Percentiles rank a stretch among this genome's conserved stretches.
These are phyloP conservation scores for Fusarium sambucinum DNA, from an alignment of 2,329 filamentous ascomycete species.

Conservation along the genomic window DNA sequence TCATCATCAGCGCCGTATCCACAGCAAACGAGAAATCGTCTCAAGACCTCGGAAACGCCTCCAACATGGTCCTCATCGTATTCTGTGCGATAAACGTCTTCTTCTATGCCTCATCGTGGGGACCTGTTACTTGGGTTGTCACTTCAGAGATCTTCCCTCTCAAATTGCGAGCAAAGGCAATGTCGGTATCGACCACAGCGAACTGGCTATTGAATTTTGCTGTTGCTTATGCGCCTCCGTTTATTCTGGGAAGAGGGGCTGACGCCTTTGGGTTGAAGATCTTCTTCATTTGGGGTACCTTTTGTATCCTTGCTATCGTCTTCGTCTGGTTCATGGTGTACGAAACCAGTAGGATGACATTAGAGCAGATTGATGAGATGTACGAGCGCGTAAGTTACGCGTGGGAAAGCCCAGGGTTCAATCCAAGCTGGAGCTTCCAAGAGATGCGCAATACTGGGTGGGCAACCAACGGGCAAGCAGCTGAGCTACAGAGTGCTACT, in stretches of 20 bases:
- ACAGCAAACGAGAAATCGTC: slow-evolving; percentile 53
- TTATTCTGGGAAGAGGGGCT: slow-evolving; percentile 76
- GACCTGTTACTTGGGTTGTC: slow-evolving; percentile 80
- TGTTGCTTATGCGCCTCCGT: slow-evolving; percentile 86
- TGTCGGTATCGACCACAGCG: slow-evolving; percentile 79
- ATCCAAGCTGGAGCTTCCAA: slow-evolving; percentile 77
- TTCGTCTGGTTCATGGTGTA: slow-evolving; percentile 83
- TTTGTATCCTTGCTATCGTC: slow-evolving; percentile 76
- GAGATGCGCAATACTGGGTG: slow-evolving; percentile 72
- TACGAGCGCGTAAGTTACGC: slow-evolving; percentile 77
- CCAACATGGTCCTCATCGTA: slow-evolving; percentile 71
- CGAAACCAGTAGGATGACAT: slow-evolving; percentile 80
- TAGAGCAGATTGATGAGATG: slow-evolving; percentile 84
- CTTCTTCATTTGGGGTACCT: slow-evolving; percentile 85
- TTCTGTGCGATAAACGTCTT: slow-evolving; percentile 79
- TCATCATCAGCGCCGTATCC: slow-evolving; percentile 73
- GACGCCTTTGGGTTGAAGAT: slow-evolving; percentile 78
- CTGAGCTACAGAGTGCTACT: slow-evolving; percentile 47
- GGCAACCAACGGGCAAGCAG: slow-evolving; percentile 62
- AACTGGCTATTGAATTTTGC: slow-evolving; percentile 86
- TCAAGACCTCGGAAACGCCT: slow-evolving; percentile 56
- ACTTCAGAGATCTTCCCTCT: slow-evolving; percentile 78
- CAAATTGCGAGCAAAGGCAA: slow-evolving; percentile 78
- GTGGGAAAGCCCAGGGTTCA: slow-evolving; percentile 76
- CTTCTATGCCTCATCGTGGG: slow-evolving; percentile 84